These are phyloP conservation scores for Aspergillus sp. DNA, from an alignment of 2,329 filamentous ascomycete genomes.

Conservation along the genomic window DNA sequence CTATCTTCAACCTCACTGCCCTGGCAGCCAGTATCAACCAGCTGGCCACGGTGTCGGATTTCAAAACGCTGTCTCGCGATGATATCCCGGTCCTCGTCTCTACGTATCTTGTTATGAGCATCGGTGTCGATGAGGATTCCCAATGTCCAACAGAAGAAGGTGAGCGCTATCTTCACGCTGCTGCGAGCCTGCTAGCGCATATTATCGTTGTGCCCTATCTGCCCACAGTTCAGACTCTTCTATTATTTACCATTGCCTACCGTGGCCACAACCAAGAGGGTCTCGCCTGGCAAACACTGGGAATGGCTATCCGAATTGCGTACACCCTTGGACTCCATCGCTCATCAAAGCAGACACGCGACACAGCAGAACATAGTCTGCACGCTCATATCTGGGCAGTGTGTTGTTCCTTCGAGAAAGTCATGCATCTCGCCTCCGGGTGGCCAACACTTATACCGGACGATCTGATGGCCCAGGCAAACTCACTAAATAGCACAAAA, in stretches of 20 bases:
- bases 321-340: constrained; percentile 16
- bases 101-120: constrained; percentile 12
- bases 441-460: constrained; percentile 8
- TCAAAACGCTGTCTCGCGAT: not conserved
- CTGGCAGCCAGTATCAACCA: constrained; percentile 1
- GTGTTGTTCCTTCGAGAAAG: constrained; percentile 15
- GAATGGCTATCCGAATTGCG: constrained; percentile 16
- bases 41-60: not conserved
- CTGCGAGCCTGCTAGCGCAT: constrained; percentile 12
- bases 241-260: constrained; percentile 13
- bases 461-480: constrained; percentile 3
- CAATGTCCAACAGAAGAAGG: constrained; percentile 12
- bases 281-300: constrained; percentile 16
- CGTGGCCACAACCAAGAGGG: constrained; percentile 14
- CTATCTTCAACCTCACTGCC: not conserved
- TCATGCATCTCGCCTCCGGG: constrained; percentile 15
- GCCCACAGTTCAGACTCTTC: constrained; percentile 13
- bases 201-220: constrained; percentile 15
- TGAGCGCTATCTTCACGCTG: constrained; percentile 12
- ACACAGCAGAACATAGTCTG: not conserved
- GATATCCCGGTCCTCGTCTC: not conserved
- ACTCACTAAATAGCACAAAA: not conserved
- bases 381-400: constrained; percentile 9
- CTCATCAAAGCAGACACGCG: not conserved
- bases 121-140: constrained; percentile 12